Base-by-base conservation (phyloP, 352 stramenopile species). In the Aphanomyces cochlioides region DNA sequence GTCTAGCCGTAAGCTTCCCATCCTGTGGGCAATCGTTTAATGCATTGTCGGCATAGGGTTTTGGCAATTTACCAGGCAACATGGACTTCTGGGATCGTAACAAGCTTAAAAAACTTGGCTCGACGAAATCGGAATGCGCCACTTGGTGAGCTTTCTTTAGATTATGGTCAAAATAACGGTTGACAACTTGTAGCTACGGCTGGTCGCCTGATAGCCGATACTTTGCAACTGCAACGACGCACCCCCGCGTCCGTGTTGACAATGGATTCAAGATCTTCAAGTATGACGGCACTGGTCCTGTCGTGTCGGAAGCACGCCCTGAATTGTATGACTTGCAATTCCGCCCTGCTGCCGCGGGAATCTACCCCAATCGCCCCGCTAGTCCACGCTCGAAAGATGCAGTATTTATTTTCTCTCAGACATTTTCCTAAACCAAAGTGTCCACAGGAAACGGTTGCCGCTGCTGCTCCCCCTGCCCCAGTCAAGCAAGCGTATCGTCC, bases 171-270 rank as follows among this genome's bases (percentile, higher is more conserved):
- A 40, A 36, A 15, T 57, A 13, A 39, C 59, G 47, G 37, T 58
- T 60, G 7, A 12, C 13, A 19, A 28, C 43, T 7, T 61, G 47
- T 70, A 70, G 64, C 17, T 50, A 90, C 71, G 79, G 80, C 19
- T 99, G 97, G 97, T 97, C 89, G 19, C 95, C 97, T 3, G 94
- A 98, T 75, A 97, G 87, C 48, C 83, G 94, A 50, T 97, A 95
- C 78, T 98, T 99, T 73, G 76, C 97, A 45, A 98, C 96, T 45
- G 93, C 91, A 19, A 99, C 96, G 21, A 98, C 93, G 19, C 98
- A 97, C 69, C 97, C 97, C n/a, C 89, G 96, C 50, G 96, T 99
- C 83, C 98, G 98, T 81, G 96, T 99, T 8, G 97, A 99, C 77
- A 99, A 99, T 77, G 93, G 94, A 59, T 93, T 98, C 36, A 93